Evolutionary conservation across 805 yeast genomes (phyloP), one percentile per base, ranked within the genome.

Genomic region (Teunomyces gatunensis): DNA sequence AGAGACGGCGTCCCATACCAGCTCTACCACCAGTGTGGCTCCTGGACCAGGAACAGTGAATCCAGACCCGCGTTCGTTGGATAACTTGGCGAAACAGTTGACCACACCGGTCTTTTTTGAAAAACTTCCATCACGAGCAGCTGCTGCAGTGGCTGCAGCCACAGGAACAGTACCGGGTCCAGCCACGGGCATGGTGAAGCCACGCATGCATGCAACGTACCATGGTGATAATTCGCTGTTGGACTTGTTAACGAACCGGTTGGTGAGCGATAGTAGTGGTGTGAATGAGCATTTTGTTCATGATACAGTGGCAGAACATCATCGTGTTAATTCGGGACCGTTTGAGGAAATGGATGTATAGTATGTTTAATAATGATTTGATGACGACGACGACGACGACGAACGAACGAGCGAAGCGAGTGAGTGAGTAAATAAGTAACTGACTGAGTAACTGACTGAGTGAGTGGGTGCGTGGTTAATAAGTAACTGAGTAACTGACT

Each of bases 21-120:
- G 45, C 27, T 45, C 51, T 33, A 29, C 37, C 18, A 10, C 23
- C 17, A n/a, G 6, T 5, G 46, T 32, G 12, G 13, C 11, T 18
- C 20, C 3, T 18, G 20, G 20, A 4, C 4, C 20, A 18, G 20
- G 20, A 18, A 18, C 20, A 18, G 4, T 18, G 17, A 13, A 12
- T 13, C 21, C 18, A 21, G 53, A 43, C 12, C 47, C 47, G 33
- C 27, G 11, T 3, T 62, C 69, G 6, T 54, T 71, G 36, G 74
- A 69, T 46, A 67, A 55, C 41, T 63, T 72, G 57, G 77, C 76
- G 39, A 69, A 68, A 47, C 75, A 70, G 51, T 58, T 73, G 20
- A 59, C 68, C 25, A 52, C 53, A 32, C 75, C 72, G 20, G 56
- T 54, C 7, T 63, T 68, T 42, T 68, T 68, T 45, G 75, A 68